Evolutionary conservation across 371 early-diverging fungal species (phyloP).

Genomic region (Lichtheimia corymbifera): DNA sequence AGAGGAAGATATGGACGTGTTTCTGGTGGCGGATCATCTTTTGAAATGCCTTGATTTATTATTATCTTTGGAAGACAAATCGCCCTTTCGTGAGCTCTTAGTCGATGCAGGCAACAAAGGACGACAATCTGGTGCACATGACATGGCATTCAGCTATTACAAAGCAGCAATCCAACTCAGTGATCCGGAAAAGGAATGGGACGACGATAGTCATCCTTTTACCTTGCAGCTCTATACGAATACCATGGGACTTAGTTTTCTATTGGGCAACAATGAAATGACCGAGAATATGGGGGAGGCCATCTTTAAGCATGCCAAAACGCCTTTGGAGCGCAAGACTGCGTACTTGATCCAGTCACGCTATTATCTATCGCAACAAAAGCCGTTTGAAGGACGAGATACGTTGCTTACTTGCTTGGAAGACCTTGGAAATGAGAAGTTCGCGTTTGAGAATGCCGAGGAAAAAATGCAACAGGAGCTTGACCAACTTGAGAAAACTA

Average conservation of each 20-base stretch:
- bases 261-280: constrained; percentile 34
- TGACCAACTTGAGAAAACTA: constrained; percentile 8
- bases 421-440: constrained; percentile 28
- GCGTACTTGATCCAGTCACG: constrained; percentile 40
- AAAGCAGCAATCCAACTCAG: constrained; percentile 32
- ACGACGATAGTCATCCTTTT: constrained; percentile 13
- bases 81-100: constrained; percentile 26
- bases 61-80: constrained; percentile 18
- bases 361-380: constrained; percentile 34
- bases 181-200: constrained; percentile 20
- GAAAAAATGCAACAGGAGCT: constrained; percentile 23
- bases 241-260: constrained; percentile 34
- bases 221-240: constrained; percentile 36
- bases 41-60: constrained; percentile 33
- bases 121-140: constrained; percentile 43
- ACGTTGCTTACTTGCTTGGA: constrained; percentile 26
- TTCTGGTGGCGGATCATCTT: constrained; percentile 42
- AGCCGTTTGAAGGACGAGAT: constrained; percentile 30
- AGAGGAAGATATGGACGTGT: constrained; percentile 26
- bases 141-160: constrained; percentile 36
- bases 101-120: constrained; percentile 40
- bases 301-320: constrained; percentile 32
- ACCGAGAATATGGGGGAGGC: constrained; percentile 24
- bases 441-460: constrained; percentile 10
- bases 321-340: constrained; percentile 35